A percentile compares a stretch with the other conserved stretches of the same genome.
Evolutionary conservation across 2,329 filamentous ascomycete genomes (phyloP).

Genomic region (Rutstroemia sp.): DNA sequence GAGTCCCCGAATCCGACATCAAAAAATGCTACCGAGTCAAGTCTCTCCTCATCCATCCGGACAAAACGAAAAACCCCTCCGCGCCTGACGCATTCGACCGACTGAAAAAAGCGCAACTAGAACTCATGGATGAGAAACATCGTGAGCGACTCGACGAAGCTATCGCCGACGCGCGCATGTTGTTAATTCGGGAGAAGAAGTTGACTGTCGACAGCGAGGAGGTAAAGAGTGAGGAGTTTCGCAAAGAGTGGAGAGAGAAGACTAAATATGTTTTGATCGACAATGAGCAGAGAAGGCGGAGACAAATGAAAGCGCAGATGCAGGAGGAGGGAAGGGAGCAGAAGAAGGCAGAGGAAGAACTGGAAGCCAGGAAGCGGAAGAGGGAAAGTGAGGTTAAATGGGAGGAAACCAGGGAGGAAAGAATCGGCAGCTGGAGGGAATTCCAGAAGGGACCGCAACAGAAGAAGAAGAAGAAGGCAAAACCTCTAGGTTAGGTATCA

Average conservation of each 20-base stretch:
- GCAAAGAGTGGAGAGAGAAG: slow-evolving; percentile 83
- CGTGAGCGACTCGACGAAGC: slow-evolving; percentile 83
- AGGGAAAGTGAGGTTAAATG: slow-evolving; percentile 90
- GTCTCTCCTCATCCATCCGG: slow-evolving; percentile 97
- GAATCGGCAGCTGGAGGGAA: slow-evolving; percentile 89
- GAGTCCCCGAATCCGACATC: slow-evolving; percentile 93
- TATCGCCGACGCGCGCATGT: slow-evolving; percentile 90
- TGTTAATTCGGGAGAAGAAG: slow-evolving; percentile 89
- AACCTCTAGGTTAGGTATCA: slow-evolving; percentile 25
- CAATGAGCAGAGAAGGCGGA: slow-evolving; percentile 75
- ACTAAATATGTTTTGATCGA: slow-evolving; percentile 84
- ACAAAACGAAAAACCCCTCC: slow-evolving; percentile 86
- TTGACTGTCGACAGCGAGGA: slow-evolving; percentile 86
- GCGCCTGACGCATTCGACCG: slow-evolving; percentile 96
- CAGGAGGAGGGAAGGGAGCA: slow-evolving; percentile 92
- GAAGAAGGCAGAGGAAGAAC: slow-evolving; percentile 76
- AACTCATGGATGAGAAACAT: slow-evolving; percentile 90
- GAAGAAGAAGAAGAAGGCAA: slow-evolving; percentile 61
- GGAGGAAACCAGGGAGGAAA: slow-evolving; percentile 85
- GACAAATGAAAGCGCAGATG: slow-evolving; percentile 89
- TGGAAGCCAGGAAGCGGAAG: slow-evolving; percentile 74
- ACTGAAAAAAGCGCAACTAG: slow-evolving; percentile 86
- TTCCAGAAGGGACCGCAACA: slow-evolving; percentile 73
- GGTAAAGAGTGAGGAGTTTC: slow-evolving; percentile 76
- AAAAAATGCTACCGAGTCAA: slow-evolving; percentile 92